A percentile compares a stretch with the other conserved stretches of the same genome.
Evolutionary conservation across 179 eudicot genomes (phyloP).

Genomic region (Amaranthus tricolor): DNA sequence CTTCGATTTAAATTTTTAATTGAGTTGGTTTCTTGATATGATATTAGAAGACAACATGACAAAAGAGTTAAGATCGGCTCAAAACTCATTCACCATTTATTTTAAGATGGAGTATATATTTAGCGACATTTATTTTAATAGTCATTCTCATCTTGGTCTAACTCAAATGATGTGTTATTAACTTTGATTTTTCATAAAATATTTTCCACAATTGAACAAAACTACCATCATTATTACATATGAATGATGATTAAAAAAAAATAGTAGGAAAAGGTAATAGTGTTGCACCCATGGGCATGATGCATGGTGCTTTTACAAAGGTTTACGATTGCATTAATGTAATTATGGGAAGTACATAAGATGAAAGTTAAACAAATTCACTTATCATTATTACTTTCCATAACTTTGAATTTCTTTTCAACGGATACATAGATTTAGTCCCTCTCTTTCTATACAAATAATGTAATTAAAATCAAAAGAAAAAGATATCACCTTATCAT

Average conservation of each 20-base stretch:
- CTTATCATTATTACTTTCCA: conserved; percentile 2
- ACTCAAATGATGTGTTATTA: too few species aligned
- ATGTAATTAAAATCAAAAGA: not conserved
- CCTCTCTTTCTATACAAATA: not conserved
- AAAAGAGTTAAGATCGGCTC: too few species aligned
- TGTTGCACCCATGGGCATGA: not conserved
- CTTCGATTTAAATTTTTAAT: too few species aligned
- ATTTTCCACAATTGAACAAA: too few species aligned
- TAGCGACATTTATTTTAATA: too few species aligned
- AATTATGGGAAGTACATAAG: not conserved
- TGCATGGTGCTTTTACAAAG: conserved; percentile 10
- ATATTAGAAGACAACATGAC: too few species aligned
- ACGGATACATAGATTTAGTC: not conserved
- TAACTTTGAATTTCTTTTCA: conserved; percentile 17
- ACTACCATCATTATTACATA: too few species aligned
- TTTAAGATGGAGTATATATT: too few species aligned
- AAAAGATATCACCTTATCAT: not conserved
- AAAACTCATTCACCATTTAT: too few species aligned
- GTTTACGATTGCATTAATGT: not conserved
- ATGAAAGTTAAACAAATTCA: conserved; percentile 1
- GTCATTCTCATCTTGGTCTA: too few species aligned
- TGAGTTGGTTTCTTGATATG: too few species aligned
- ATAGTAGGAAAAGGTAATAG: not conserved
- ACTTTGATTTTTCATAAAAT: too few species aligned
- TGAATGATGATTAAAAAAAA: not conserved